phyloP scores from a whole-genome alignment of 1,139 yeast species.

The Geotrichum citri-aurantii region DNA sequence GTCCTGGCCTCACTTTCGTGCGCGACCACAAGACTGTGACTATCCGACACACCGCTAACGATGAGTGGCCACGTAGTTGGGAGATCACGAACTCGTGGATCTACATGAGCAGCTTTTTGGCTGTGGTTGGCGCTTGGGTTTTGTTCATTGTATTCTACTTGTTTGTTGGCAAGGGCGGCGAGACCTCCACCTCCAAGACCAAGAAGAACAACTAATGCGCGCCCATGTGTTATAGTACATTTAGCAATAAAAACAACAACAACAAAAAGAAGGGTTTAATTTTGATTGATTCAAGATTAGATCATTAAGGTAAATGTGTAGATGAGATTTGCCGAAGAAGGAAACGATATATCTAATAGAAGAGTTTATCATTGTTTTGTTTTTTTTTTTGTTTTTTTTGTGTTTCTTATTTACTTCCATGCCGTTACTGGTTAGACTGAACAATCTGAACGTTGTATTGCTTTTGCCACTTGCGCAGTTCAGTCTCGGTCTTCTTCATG shows the following conservation, averaged over 20 bases:
- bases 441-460: constrained; percentile 42
- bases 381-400: no score
- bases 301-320: background rate
- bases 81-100: constrained; percentile 92
- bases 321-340: background rate
- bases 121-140: constrained; percentile 73
- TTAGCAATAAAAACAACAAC: background rate
- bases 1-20: constrained; percentile 70
- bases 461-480: constrained; percentile 38
- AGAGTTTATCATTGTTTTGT: background rate
- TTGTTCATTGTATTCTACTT: constrained; percentile 64
- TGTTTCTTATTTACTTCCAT: background rate
- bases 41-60: constrained; percentile 90
- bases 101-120: constrained; percentile 63
- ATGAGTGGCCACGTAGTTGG: constrained; percentile 92
- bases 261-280: background rate
- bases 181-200: constrained; percentile 17
- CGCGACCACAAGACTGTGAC: constrained; percentile 67
- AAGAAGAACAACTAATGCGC: constrained; percentile 2
- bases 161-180: constrained; percentile 32
- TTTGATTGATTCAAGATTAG: background rate
- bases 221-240: background rate
- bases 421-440: constrained; percentile 14
- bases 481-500: constrained; percentile 35
- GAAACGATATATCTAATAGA: background rate